Evolutionary conservation across 352 stramenopile genomes (phyloP), one percentile per base, ranked within the genome.

Genomic region (Elongisporangium prolatum): DNA sequence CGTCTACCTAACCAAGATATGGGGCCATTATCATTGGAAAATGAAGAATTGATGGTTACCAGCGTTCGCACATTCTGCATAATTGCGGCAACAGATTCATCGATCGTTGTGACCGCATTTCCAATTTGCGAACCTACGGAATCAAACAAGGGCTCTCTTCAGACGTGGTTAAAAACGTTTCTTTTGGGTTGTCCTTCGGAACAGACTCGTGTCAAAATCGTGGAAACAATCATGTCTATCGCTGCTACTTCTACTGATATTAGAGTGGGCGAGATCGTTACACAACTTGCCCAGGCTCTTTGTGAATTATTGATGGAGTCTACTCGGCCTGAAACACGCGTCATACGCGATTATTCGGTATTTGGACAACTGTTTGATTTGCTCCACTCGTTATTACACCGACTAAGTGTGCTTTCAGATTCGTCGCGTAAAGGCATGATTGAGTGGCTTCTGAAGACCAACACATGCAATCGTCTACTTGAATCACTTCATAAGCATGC

Each of bases 141-240:
- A 17, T 1, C 34, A 17, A 44, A 44, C 11, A 44, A 44, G 10
- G 2, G 10, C 34, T 4, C 14, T 11, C 34, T 44, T 16, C 21
- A 14, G 20, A 56, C 38, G 2, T 74, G 67, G 67, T 48, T 74
- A 11, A 56, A 61, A 50, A 28, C 56, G 7, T 47, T 74, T n/a
- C 63, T 74, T 25, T 52, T 74, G 3, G 56, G 71, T 8, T 74
- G 67, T 48, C 50, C 67, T 2, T 71, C 63, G 1, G 63, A 57
- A 56, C 3, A 50, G 2, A 74, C 63, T n/a, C 54, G 67, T 50
- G 34, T 20, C 5, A 59, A 65, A 21, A 51, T 68, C 5, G 47
- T 74, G 44, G 52, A 57, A 4, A 25, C 34, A 44, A 44, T 44
- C 34, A 44, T 44, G 34, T 44, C 34, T 44, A 13, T 17, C 17